Evolutionary conservation across 352 stramenopile genomes (phyloP).

Genomic region (Pythium utonaiense): DNA sequence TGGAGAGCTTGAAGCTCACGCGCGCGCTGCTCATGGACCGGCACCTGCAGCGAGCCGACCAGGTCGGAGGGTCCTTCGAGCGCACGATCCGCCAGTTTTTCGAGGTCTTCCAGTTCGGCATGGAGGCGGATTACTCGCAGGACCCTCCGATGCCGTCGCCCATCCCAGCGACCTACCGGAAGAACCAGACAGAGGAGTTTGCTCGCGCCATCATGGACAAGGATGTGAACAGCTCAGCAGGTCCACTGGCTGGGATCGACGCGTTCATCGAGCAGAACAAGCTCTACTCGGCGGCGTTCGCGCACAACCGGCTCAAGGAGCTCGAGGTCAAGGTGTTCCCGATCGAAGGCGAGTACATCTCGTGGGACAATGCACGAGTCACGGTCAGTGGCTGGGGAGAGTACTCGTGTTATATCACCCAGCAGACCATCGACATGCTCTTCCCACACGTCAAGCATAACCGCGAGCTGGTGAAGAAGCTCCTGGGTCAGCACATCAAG

Average conservation of each 20-base stretch:
- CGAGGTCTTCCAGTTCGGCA: slow-evolving; percentile 12
- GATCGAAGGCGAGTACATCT: slow-evolving; percentile 4
- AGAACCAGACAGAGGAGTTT: slow-evolving; percentile 2
- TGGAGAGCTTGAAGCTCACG: slow-evolving; percentile 19
- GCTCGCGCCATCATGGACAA: slow-evolving; percentile 14
- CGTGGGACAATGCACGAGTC: slow-evolving; percentile 4
- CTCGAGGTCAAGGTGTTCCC: slow-evolving; percentile 12
- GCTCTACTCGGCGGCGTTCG: slow-evolving; percentile 10
- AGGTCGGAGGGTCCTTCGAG: slow-evolving; percentile 10
- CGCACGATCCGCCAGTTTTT: slow-evolving; percentile 17
- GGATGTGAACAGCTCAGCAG: slow-evolving; percentile 5
- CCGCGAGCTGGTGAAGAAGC: slow-evolving; percentile 14
- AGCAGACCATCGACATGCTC: slow-evolving; percentile 20
- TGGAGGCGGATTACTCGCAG: slow-evolving; percentile 1
- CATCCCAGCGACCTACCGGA: neutral
- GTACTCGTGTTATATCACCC: slow-evolving; percentile 19
- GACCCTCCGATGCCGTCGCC: slow-evolving; percentile 9
- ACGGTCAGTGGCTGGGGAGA: slow-evolving; percentile 14
- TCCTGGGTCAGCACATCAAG: slow-evolving; percentile 12
- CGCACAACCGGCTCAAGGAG: slow-evolving; percentile 4
- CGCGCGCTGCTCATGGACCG: slow-evolving; percentile 14
- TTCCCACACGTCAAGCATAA: slow-evolving; percentile 16
- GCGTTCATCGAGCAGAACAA: slow-evolving; percentile 12
- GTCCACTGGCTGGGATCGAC: neutral
- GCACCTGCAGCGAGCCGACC: slow-evolving; percentile 11